Percentiles rank a stretch among this genome's conserved stretches.
Evolutionary conservation across 2,329 filamentous ascomycete genomes (phyloP).

Genomic region (Phyllosticta ampelicida): DNA sequence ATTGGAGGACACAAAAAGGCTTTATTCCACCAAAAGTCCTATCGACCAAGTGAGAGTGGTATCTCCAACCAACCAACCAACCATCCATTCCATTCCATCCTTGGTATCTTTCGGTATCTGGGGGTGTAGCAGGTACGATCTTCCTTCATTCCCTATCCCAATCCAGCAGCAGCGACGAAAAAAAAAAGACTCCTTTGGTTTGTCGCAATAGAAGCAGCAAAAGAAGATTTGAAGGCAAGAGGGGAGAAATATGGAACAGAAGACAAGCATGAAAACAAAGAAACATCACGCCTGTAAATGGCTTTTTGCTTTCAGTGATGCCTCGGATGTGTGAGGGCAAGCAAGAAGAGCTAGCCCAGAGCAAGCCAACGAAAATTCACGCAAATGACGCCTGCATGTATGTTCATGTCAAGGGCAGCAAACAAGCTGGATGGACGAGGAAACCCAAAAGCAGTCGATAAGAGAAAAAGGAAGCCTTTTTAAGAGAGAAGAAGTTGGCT

Average conservation of each 20-base stretch:
- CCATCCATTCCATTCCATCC: too few relatives aligned
- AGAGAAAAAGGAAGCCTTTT: background rate
- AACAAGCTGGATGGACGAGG: background rate
- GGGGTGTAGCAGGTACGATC: too few relatives aligned
- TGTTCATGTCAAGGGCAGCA: background rate
- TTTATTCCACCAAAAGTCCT: too few relatives aligned
- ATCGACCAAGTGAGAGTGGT: too few relatives aligned
- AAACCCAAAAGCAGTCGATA: background rate
- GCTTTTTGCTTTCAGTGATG: background rate
- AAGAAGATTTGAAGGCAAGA: too few relatives aligned
- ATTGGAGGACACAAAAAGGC: too few relatives aligned
- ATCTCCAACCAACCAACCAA: too few relatives aligned
- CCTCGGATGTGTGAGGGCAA: background rate
- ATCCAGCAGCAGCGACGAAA: too few relatives aligned
- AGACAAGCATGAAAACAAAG: background rate
- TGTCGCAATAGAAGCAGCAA: too few relatives aligned
- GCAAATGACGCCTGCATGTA: background rate
- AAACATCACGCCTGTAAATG: background rate
- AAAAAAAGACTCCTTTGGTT: too few relatives aligned
- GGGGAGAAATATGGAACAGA: background rate
- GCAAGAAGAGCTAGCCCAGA: background rate
- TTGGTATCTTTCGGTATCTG: too few relatives aligned
- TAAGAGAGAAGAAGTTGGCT: background rate
- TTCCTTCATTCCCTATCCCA: too few relatives aligned
- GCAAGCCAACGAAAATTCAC: background rate